Percentiles rank a stretch among this genome's conserved stretches.
phyloP scores from a whole-genome alignment of 1,284 basidiomycete genomes.

The Trichosporon coremiiforme region DNA sequence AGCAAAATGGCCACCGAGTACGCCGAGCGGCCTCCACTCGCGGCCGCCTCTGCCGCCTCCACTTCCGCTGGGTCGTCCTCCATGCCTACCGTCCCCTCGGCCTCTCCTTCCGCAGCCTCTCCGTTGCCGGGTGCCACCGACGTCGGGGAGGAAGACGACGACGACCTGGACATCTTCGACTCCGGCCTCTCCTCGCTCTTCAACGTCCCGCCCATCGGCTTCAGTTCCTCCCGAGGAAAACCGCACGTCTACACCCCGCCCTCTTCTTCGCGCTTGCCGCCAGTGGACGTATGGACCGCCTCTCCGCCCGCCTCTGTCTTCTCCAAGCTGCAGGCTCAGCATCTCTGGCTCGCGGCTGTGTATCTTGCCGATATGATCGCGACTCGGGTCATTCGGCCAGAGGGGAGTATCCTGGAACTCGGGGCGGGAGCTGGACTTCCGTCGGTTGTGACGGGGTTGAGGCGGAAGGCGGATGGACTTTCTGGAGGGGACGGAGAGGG shows the following conservation, averaged over 20 bases:
- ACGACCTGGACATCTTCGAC: constrained; percentile 45
- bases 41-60: not conserved
- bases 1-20: no score
- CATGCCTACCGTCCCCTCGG: no score
- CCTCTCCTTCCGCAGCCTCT: no score
- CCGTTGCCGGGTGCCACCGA: no score
- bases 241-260: constrained; percentile 38
- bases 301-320: constrained; percentile 46
- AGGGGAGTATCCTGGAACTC: constrained; percentile 42
- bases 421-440: constrained; percentile 53
- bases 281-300: constrained; percentile 42
- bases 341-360: constrained; percentile 53
- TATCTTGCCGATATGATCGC: constrained; percentile 49
- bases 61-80: not conserved
- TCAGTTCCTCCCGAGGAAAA: constrained; percentile 32
- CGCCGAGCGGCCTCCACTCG: not conserved
- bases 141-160: not conserved
- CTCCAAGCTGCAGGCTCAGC: constrained; percentile 51
- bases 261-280: constrained; percentile 24
- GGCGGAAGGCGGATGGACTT: not conserved
- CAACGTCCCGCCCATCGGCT: constrained; percentile 47
- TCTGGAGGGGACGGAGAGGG: no score
- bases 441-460: constrained; percentile 36
- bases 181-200: constrained; percentile 45
- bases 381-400: not conserved